Evolutionary conservation across 805 yeast genomes (phyloP).

Genomic region (Candida argentea): DNA sequence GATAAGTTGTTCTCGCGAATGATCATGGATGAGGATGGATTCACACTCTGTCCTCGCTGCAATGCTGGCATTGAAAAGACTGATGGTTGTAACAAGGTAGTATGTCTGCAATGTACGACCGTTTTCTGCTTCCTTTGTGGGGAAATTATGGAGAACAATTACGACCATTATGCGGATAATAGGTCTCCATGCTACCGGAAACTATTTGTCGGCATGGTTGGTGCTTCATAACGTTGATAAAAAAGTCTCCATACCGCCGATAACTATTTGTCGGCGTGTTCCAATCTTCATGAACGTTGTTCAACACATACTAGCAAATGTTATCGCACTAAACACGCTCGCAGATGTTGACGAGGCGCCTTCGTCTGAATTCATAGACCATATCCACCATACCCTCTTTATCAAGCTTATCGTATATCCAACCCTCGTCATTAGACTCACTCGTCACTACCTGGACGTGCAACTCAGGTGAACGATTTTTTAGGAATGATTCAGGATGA

Average conservation of each 20-base stretch:
- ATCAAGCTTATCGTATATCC: conserved; percentile 36
- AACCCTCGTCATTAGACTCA: conserved; percentile 27
- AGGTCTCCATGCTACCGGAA: conserved; percentile 36
- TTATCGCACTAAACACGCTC: too few species aligned
- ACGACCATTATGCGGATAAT: conserved; percentile 39
- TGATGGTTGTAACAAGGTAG: conserved; percentile 61
- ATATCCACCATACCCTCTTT: conserved; percentile 26
- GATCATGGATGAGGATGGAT: conserved; percentile 23
- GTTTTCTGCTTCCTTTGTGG: conserved; percentile 52
- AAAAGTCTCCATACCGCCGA: too few species aligned
- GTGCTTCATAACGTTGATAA: conserved; percentile 7
- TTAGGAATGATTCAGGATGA: conserved; percentile 42
- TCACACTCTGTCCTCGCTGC: conserved; percentile 40
- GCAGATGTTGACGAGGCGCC: too few species aligned
- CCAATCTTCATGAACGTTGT: neutral
- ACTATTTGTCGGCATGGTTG: conserved; percentile 42
- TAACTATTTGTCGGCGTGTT: conserved; percentile 1
- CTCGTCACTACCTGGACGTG: conserved; percentile 14
- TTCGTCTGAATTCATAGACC: conserved; percentile 43
- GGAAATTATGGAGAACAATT: conserved; percentile 33
- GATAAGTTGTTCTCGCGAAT: conserved; percentile 38
- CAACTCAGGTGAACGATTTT: conserved; percentile 25
- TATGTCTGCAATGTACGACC: conserved; percentile 38
- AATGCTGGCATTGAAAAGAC: conserved; percentile 37
- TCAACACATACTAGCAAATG: too few species aligned